Evolutionary conservation across 2,329 filamentous ascomycete genomes (phyloP), one percentile per base, ranked within the genome.

Genomic region (Penicillium vulpinum): DNA sequence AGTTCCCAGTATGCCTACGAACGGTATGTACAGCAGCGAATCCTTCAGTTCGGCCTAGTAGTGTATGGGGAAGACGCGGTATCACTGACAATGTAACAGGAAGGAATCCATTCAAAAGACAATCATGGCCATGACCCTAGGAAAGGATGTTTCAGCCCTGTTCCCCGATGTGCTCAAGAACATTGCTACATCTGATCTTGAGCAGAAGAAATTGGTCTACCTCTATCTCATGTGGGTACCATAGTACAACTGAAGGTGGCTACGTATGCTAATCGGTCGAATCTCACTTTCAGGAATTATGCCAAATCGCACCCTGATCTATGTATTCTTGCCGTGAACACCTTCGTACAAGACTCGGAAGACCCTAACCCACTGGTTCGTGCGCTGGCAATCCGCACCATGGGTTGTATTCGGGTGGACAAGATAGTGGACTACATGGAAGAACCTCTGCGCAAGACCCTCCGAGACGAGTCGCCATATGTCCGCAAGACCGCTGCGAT

Each of bases 401-500:
- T 99, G 94, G 94, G 94, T 39, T 97, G 94, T 72, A 97, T 99
- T 69, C 83, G 94, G 55, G 94, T 99, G 54, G 94, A 97, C 67
- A 99, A 99, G 78, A 99, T 99, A 91, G 91, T 97, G 63, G 94
- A 99, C 73, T 99, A 99, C 75, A 97, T 99, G 93, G 94, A 97
- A 75, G 94, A 99, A 71, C 94, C 94, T 15, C 78, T 99, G 61
- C 86, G 94, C 67, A 99, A 99, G 80, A 99, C 94, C 13, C 81
- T 99, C 65, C 87, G 92, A 75, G 94, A 99, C 78, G 94, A 99
- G 77, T 97, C 93, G 47, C 94, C 94, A 0, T 99, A 99, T 75
- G 94, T 99, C 59, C 90, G 94, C 67, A 99, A 99, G 80, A 99
- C 94, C 2, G 94, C 94, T 41, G 94, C 93, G 39, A 94, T 99